phyloP scores from a whole-genome alignment of 805 yeast genomes.

The Metschnikowia rubicola region DNA sequence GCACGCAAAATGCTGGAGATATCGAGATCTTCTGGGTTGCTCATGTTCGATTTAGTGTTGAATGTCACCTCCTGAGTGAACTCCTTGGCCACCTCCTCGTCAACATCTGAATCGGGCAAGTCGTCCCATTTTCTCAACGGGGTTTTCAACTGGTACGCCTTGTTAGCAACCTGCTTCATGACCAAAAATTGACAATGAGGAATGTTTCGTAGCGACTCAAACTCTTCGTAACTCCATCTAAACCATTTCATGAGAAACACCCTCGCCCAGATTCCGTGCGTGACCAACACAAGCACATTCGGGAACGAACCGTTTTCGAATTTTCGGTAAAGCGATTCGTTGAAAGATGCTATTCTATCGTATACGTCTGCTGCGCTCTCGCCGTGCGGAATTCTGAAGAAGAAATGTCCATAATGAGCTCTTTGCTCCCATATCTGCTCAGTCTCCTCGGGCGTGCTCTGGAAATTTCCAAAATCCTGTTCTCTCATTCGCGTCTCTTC shows the following conservation, averaged over 20 bases:
- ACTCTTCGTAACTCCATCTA: constrained; percentile 86
- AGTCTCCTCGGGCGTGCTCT: constrained; percentile 73
- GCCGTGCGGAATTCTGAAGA: constrained; percentile 88
- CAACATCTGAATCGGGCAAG: constrained; percentile 40
- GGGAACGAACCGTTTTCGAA: constrained; percentile 70
- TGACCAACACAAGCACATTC: constrained; percentile 76
- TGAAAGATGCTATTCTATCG: constrained; percentile 86
- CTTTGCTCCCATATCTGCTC: constrained; percentile 78
- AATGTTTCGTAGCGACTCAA: constrained; percentile 77
- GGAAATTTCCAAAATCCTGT: constrained; percentile 94
- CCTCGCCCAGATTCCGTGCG: constrained; percentile 93
- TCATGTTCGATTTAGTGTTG: constrained; percentile 33
- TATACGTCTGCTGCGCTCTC: constrained; percentile 96
- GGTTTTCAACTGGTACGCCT: constrained; percentile 57
- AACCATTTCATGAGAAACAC: constrained; percentile 94
- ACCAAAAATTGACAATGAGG: constrained; percentile 81
- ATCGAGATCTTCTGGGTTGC: constrained; percentile 36
- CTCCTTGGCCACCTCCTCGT: constrained; percentile 34
- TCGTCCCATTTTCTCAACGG: constrained; percentile 72
- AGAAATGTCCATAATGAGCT: constrained; percentile 75
- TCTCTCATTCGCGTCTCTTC: constrained; percentile 94
- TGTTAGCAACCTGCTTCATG: constrained; percentile 59
- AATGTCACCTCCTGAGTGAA: constrained; percentile 35
- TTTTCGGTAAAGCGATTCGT: constrained; percentile 81
- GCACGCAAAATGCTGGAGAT: constrained; percentile 35